Conservation (phyloP, 805 yeast genomes). For the Cyberlindnera bimundalis region DNA sequence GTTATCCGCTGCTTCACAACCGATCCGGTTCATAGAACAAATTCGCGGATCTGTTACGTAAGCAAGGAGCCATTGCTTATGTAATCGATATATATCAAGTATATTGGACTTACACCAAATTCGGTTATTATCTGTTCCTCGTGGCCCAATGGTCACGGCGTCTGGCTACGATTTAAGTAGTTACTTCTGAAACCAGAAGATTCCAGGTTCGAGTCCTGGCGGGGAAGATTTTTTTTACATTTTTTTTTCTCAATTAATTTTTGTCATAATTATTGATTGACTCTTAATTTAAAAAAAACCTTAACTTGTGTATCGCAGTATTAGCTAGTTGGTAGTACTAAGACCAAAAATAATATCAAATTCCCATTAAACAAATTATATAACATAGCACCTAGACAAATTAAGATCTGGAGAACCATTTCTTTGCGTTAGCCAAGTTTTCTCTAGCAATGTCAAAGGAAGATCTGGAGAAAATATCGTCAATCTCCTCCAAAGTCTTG, state of each 20-base stretch:
- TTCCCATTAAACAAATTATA: too few relatives aligned
- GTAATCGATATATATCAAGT: too few relatives aligned
- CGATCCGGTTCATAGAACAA: background rate
- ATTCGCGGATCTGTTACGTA: background rate
- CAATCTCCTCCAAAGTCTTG: slow-evolving; percentile 69
- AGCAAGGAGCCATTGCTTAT: background rate
- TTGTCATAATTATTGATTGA: too few relatives aligned
- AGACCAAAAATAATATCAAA: too few relatives aligned
- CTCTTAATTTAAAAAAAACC: too few relatives aligned
- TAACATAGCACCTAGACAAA: too few relatives aligned
- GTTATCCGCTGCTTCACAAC: background rate
- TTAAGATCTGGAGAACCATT: slow-evolving; percentile 4
- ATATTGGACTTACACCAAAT: too few relatives aligned
- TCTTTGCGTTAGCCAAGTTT: slow-evolving; percentile 22
- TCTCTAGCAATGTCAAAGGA: slow-evolving; percentile 35
- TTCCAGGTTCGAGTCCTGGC: slow-evolving; percentile 36
- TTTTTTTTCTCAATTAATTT: background rate
- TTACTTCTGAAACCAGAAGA: slow-evolving; percentile 37
- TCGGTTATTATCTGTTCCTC: slow-evolving; percentile 46
- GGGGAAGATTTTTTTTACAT: slow-evolving; percentile 29
- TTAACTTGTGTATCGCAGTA: too few relatives aligned
- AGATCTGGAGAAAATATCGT: slow-evolving; percentile 52
- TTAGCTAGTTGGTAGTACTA: too few relatives aligned
- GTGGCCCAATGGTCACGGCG: slow-evolving; percentile 78
- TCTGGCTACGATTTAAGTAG: slow-evolving; percentile 60